Percentiles rank a stretch among this genome's conserved stretches.
These are phyloP conservation scores for Suhomyces sp. DNA, from an alignment of 805 yeast genomes.

Conservation along the genomic window DNA sequence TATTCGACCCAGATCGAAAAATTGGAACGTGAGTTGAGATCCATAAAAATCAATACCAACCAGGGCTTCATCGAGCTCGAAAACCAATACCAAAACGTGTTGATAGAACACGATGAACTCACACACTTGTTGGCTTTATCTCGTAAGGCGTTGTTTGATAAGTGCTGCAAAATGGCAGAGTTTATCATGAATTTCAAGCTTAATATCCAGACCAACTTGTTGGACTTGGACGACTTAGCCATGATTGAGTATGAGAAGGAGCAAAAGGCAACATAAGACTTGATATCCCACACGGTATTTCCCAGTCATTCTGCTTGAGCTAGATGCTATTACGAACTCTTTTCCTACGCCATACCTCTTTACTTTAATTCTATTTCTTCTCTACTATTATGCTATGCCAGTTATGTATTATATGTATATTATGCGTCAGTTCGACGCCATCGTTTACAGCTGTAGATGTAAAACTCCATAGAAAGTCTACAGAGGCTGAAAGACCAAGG, in stretches of 20 bases:
- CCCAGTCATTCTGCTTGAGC: background rate
- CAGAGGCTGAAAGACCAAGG: no score
- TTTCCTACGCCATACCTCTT: background rate
- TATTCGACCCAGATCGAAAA: constrained; percentile 65
- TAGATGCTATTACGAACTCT: background rate
- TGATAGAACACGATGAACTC: constrained; percentile 51
- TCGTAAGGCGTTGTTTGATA: constrained; percentile 48
- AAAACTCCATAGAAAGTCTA: no score
- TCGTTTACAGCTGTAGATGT: background rate
- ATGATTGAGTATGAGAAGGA: constrained; percentile 32
- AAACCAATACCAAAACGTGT: constrained; percentile 46
- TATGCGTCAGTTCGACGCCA: background rate
- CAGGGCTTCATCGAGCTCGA: constrained; percentile 50
- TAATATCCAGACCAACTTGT: constrained; percentile 61
- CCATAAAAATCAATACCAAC: constrained; percentile 46
- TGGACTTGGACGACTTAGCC: constrained; percentile 52
- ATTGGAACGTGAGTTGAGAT: constrained; percentile 54
- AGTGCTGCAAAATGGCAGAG: constrained; percentile 57
- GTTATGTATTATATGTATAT: background rate
- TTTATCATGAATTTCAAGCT: constrained; percentile 62
- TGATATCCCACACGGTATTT: background rate
- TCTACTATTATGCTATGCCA: background rate
- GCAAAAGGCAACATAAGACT: constrained; percentile 2
- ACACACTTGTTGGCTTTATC: constrained; percentile 45
- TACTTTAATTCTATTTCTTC: background rate